phyloP scores from a whole-genome alignment of 805 yeast genomes.

The Ogataea nakhonphanomensis region DNA sequence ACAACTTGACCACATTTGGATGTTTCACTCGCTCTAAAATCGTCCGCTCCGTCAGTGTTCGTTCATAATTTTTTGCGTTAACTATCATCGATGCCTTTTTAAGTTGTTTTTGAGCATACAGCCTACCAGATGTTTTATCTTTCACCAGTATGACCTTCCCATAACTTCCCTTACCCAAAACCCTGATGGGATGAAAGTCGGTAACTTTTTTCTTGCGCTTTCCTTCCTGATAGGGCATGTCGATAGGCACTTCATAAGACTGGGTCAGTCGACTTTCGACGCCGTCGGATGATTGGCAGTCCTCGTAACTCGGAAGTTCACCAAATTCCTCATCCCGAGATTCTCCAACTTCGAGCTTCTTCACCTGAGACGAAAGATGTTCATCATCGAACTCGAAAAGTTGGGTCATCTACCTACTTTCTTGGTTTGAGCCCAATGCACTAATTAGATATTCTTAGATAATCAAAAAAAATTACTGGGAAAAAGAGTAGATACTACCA shows the following conservation, averaged over 20 bases:
- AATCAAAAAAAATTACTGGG: not conserved
- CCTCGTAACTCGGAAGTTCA: not conserved
- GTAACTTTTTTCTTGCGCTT: conserved; percentile 25
- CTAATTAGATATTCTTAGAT: conserved; percentile 1
- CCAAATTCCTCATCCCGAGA: not conserved
- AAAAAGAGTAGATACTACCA: conserved; percentile 24
- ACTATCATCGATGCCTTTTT: conserved; percentile 78
- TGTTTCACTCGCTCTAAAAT: conserved; percentile 70
- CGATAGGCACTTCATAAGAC: conserved; percentile 29
- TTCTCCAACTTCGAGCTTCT: conserved; percentile 6
- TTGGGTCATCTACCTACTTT: conserved; percentile 19
- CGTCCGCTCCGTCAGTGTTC: conserved; percentile 77
- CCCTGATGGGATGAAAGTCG: conserved; percentile 76
- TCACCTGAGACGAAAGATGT: conserved; percentile 12
- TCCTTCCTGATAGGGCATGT: conserved; percentile 17
- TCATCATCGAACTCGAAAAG: conserved; percentile 32
- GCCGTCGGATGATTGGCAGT: not conserved
- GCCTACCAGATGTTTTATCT: conserved; percentile 54
- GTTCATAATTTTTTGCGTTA: conserved; percentile 52
- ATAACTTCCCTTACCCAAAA: conserved; percentile 83
- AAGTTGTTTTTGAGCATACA: conserved; percentile 84
- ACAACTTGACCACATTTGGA: conserved; percentile 77
- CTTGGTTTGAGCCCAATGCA: too few relatives aligned
- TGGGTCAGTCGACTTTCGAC: conserved; percentile 25
- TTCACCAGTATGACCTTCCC: conserved; percentile 82